Conservation (phyloP, 192 early-diverging fungal species). For the Linnemannia exigua region DNA sequence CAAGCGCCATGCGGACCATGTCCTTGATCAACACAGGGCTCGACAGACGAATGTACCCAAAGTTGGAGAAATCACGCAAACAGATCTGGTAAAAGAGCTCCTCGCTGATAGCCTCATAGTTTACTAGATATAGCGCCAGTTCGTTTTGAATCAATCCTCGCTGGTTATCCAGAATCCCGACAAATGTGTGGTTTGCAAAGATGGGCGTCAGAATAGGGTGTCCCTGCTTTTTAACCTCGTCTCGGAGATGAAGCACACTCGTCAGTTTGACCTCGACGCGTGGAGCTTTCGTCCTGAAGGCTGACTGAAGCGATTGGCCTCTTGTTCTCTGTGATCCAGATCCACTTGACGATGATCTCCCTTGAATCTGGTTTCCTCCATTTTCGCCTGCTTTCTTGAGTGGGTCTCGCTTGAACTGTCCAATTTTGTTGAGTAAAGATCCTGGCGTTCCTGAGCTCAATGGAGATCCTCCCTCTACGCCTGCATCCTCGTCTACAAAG, state of each 20-base stretch:
- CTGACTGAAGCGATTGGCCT: background rate
- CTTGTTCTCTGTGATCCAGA: background rate
- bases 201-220: slow-evolving; percentile 83
- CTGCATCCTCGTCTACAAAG: slow-evolving; percentile 11
- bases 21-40: slow-evolving; percentile 76
- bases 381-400: background rate
- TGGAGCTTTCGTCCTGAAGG: slow-evolving; percentile 27
- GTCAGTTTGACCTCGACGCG: slow-evolving; percentile 85
- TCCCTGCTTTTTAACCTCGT: slow-evolving; percentile 74
- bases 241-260: slow-evolving; percentile 83
- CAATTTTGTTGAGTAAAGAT: slow-evolving; percentile 32
- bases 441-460: background rate
- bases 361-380: background rate
- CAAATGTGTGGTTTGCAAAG: slow-evolving; percentile 87
- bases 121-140: slow-evolving; percentile 86
- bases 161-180: slow-evolving; percentile 88
- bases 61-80: slow-evolving; percentile 89
- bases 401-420: slow-evolving; percentile 24
- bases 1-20: slow-evolving; percentile 77
- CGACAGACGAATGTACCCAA: slow-evolving; percentile 80
- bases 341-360: background rate
- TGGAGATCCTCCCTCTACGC: background rate
- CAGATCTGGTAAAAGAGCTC: slow-evolving; percentile 93
- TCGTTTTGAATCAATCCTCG: slow-evolving; percentile 89
- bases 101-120: slow-evolving; percentile 83